phyloP scores from a whole-genome alignment of 1,284 basidiomycete genomes.

The Psilocybe mexicana region DNA sequence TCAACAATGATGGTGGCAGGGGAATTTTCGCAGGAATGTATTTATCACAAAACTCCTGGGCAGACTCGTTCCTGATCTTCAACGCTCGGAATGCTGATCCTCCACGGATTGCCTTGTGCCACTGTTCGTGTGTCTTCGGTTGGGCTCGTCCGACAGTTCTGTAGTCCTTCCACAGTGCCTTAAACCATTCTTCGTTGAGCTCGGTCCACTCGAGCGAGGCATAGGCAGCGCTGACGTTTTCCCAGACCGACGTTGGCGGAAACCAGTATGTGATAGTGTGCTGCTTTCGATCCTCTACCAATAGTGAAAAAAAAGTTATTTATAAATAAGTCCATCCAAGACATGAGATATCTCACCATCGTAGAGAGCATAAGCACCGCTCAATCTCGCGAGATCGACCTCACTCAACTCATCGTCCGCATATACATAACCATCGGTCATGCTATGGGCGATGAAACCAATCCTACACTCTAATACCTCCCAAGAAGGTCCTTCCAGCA shows the following conservation, averaged over 20 bases:
- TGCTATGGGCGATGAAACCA: not conserved
- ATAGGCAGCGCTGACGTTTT: not conserved
- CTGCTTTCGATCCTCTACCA: not conserved
- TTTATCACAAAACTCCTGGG: too few relatives aligned
- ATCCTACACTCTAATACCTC: not conserved
- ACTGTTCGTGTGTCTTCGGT: too few relatives aligned
- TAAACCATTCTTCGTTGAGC: not conserved
- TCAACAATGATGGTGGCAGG: too few relatives aligned
- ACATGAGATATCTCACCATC: conserved; percentile 2
- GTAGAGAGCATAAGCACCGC: conserved; percentile 9
- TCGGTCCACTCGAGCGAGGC: conserved; percentile 2
- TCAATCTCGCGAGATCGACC: conserved; percentile 8
- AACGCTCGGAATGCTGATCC: too few relatives aligned
- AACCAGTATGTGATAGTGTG: conserved; percentile 3
- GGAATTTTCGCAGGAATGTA: too few relatives aligned
- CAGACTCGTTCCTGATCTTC: too few relatives aligned
- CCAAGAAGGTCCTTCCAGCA: conserved; percentile 12
- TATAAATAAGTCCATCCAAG: too few relatives aligned
- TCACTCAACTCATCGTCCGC: conserved; percentile 12
- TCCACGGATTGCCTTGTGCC: too few relatives aligned
- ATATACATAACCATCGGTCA: not conserved
- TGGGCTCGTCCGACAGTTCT: too few relatives aligned
- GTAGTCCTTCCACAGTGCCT: not conserved
- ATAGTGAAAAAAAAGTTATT: too few relatives aligned
- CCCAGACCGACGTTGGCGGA: not conserved